Conservation (phyloP, 148 eudicot species). For the Arctostaphylos glauca region DNA sequence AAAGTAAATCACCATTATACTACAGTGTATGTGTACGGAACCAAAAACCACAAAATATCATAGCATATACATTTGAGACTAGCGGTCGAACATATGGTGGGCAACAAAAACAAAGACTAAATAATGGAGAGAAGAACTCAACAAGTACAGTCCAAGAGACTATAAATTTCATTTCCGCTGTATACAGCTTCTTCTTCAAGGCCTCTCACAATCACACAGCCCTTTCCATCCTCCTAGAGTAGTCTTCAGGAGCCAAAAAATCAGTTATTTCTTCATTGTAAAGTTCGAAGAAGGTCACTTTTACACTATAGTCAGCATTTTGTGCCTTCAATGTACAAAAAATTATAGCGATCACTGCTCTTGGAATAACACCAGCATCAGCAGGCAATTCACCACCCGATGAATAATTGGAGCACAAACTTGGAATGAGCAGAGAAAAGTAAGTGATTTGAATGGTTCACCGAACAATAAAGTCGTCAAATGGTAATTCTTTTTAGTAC, state of each 20-base stretch:
- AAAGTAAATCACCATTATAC: no score
- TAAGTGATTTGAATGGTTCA: background rate
- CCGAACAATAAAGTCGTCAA: background rate
- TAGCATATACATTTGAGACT: no score
- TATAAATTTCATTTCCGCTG: slow-evolving; percentile 78
- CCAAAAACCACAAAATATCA: no score
- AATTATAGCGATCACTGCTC: slow-evolving; percentile 81
- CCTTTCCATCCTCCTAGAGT: slow-evolving; percentile 79
- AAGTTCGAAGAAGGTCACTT: slow-evolving; percentile 78
- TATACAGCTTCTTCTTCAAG: slow-evolving; percentile 91
- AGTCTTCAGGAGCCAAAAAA: slow-evolving; percentile 64
- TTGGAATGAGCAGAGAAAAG: background rate
- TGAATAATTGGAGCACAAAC: slow-evolving; percentile 12
- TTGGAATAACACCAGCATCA: slow-evolving; percentile 91
- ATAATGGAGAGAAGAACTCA: no score
- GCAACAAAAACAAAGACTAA: no score
- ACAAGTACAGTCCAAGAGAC: slow-evolving; percentile 78
- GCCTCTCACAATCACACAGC: slow-evolving; percentile 76
- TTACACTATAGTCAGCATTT: slow-evolving; percentile 82
- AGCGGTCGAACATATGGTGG: no score
- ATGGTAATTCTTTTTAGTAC: slow-evolving; percentile 29
- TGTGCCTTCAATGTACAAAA: slow-evolving; percentile 76
- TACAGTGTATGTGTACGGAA: no score
- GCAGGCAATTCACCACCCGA: slow-evolving; percentile 69
- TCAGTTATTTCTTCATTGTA: slow-evolving; percentile 85